These are phyloP conservation scores for Leccinum olivaceopallidum DNA, from an alignment of 768 basidiomycete species.

Conservation along the genomic window DNA sequence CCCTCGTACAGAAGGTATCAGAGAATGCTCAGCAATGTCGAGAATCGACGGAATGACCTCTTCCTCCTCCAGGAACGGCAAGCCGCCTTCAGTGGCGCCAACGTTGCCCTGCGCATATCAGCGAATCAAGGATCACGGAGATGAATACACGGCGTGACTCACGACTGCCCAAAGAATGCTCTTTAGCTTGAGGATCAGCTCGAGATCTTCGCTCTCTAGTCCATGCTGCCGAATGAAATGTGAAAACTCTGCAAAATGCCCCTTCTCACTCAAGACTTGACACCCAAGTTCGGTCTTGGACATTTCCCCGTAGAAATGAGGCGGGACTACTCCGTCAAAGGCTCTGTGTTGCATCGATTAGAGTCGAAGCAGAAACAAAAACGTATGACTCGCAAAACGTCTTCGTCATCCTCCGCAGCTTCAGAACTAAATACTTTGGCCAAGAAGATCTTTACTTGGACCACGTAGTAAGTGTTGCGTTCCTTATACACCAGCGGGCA, in stretches of 20 bases:
- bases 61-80: slow-evolving; percentile 95
- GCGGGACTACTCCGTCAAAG: slow-evolving; percentile 86
- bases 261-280: slow-evolving; percentile 85
- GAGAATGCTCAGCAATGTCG: slow-evolving; percentile 88
- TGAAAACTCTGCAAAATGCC: slow-evolving; percentile 89
- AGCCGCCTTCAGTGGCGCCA: slow-evolving; percentile 84
- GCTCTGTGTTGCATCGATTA: slow-evolving; percentile 40
- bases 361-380: background rate
- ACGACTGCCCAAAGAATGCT: slow-evolving; percentile 98
- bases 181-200: slow-evolving; percentile 87
- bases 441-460: slow-evolving; percentile 91
- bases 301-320: slow-evolving; percentile 98
- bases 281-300: slow-evolving; percentile 96
- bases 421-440: slow-evolving; percentile 69
- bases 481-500: slow-evolving; percentile 54
- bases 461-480: slow-evolving; percentile 90
- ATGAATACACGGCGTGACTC: slow-evolving; percentile 34
- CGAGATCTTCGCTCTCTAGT: slow-evolving; percentile 78
- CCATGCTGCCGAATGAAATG: slow-evolving; percentile 88
- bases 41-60: slow-evolving; percentile 89
- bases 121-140: background rate
- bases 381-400: slow-evolving; percentile 46
- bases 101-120: slow-evolving; percentile 75
- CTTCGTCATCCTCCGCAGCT: slow-evolving; percentile 64
- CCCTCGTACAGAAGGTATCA: slow-evolving; percentile 92